Conservation (phyloP, 306 rosid species). For the Quercus suber region DNA sequence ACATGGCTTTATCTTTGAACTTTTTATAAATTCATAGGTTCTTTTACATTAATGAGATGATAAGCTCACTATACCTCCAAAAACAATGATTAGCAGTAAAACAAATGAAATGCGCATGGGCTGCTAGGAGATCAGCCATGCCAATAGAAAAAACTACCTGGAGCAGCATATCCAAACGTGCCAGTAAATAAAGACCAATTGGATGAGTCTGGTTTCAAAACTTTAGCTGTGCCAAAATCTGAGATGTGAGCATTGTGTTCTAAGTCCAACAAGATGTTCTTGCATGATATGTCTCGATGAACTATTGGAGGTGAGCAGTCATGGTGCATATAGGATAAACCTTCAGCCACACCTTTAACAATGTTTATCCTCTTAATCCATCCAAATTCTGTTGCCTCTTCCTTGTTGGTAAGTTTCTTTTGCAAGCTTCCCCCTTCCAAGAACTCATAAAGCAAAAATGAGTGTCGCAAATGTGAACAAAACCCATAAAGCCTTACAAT, state of each 20-base stretch:
- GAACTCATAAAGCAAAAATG: no score
- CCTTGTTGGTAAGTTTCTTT: neutral
- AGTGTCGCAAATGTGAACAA: no score
- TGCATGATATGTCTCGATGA: slow-evolving; percentile 26
- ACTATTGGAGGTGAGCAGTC: neutral
- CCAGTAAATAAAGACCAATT: slow-evolving; percentile 20
- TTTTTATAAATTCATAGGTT: no score
- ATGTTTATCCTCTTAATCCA: slow-evolving; percentile 14
- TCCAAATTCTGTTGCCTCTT: neutral
- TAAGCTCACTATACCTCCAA: no score
- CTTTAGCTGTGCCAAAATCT: slow-evolving; percentile 16
- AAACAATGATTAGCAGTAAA: no score
- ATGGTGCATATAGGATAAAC: neutral
- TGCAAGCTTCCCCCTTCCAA: no score
- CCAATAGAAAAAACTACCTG: slow-evolving; percentile 2
- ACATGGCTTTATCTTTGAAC: no score
- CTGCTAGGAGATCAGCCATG: no score
- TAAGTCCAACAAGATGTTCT: slow-evolving; percentile 19
- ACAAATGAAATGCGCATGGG: no score
- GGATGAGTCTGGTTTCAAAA: slow-evolving; percentile 7
- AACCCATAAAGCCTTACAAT: no score
- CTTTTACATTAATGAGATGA: no score
- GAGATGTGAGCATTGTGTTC: slow-evolving; percentile 2
- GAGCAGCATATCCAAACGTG: slow-evolving; percentile 27
- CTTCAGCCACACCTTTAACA: slow-evolving; percentile 14